A percentile compares a stretch with the other conserved stretches of the same genome.
These are phyloP conservation scores for Solanum arcanum DNA, from an alignment of 257 asterid genomes.

Conservation along the genomic window DNA sequence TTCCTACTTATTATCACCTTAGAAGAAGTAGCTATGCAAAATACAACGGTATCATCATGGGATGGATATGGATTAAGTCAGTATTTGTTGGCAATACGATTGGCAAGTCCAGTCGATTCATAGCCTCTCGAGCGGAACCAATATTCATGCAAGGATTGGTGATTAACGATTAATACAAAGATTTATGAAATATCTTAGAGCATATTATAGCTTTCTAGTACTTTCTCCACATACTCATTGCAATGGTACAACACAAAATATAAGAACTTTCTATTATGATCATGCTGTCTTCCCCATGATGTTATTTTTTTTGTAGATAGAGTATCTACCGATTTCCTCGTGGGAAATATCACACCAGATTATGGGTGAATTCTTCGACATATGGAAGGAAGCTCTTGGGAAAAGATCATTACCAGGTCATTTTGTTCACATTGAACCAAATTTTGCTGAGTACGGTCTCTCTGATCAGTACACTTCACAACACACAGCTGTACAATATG, in stretches of 20 bases:
- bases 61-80: neutral
- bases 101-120: neutral
- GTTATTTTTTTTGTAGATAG: neutral
- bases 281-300: neutral
- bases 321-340: neutral
- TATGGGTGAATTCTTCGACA: neutral
- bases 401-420: neutral
- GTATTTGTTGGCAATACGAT: neutral
- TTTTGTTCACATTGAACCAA: neutral
- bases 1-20: neutral
- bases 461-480: neutral
- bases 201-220: too few relatives aligned
- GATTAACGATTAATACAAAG: too few relatives aligned
- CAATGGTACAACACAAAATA: neutral
- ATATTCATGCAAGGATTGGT: neutral
- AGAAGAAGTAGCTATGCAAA: neutral
- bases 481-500: neutral
- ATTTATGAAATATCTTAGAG: too few relatives aligned
- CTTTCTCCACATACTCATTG: neutral
- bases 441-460: neutral
- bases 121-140: neutral
- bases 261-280: neutral
- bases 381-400: neutral
- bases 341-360: neutral
- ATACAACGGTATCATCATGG: neutral